Evolutionary conservation across 371 early-diverging fungal genomes (phyloP).

Genomic region (Mucor plumbeus): DNA sequence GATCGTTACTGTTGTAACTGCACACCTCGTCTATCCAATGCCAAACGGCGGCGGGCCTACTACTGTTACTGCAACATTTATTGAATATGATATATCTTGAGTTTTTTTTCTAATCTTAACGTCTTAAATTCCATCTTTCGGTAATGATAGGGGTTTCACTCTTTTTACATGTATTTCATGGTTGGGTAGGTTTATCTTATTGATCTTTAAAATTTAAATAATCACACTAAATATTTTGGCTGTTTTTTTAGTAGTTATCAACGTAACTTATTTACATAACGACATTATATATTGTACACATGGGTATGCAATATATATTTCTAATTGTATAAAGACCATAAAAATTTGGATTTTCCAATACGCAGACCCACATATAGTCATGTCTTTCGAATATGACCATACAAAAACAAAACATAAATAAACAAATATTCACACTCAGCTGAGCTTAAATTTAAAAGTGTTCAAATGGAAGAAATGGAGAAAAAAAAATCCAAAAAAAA

Average conservation of each 20-base stretch:
- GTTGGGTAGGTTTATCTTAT: constrained; percentile 15
- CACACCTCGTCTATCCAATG: constrained; percentile 46
- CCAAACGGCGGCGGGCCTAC: constrained; percentile 48
- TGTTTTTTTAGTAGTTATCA: constrained; percentile 4
- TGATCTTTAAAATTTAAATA: constrained; percentile 24
- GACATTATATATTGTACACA: no score
- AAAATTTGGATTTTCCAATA: no score
- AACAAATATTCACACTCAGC: no score
- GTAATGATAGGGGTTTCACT: constrained; percentile 22
- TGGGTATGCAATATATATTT: no score
- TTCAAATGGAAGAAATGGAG: no score
- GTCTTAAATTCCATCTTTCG: constrained; percentile 21
- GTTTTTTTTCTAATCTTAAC: constrained; percentile 34
- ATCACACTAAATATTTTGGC: constrained; percentile 14
- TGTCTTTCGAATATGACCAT: no score
- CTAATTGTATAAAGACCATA: no score
- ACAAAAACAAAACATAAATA: no score
- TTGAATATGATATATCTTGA: constrained; percentile 45
- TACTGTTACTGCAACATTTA: constrained; percentile 45
- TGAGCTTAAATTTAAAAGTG: no score
- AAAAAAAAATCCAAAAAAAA: no score
- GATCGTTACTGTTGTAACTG: constrained; percentile 36
- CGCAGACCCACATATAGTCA: no score
- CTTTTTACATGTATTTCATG: constrained; percentile 24
- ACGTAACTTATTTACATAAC: no score